Evolutionary conservation across 331 rosid genomes (phyloP).

Genomic region (Quercus lobata): DNA sequence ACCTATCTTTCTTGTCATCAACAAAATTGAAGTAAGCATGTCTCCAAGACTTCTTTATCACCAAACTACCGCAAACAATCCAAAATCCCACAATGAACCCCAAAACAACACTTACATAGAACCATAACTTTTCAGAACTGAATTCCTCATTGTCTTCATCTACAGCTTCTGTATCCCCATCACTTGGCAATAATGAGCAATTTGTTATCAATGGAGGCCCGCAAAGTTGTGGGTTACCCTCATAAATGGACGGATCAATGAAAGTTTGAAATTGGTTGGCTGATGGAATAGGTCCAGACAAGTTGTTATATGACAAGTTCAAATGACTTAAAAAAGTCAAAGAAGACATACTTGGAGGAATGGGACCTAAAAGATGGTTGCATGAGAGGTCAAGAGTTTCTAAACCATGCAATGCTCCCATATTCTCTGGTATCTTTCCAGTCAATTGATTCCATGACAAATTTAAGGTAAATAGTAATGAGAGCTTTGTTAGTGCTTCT

Average conservation of each 20-base stretch:
- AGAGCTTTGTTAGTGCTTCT: no score
- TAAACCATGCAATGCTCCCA: background rate
- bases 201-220: background rate
- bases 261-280: background rate
- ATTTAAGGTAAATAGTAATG: background rate
- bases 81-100: slow-evolving; percentile 7
- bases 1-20: background rate
- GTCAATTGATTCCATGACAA: background rate
- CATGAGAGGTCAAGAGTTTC: no score
- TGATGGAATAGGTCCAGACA: no score
- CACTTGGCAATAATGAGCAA: background rate
- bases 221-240: background rate
- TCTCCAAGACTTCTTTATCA: slow-evolving; percentile 7
- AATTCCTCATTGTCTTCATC: background rate
- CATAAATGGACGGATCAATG: background rate
- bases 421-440: background rate
- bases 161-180: background rate
- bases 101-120: background rate
- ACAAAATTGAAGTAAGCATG: slow-evolving; percentile 7
- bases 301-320: no score
- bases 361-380: no score
- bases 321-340: no score
- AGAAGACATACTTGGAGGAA: no score
- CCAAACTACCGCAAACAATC: background rate
- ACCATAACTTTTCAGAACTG: background rate